A percentile compares a stretch with the other conserved stretches of the same genome.
These are phyloP conservation scores for Tetrapisispora arboricola DNA, from an alignment of 805 yeast species.

Conservation along the genomic window DNA sequence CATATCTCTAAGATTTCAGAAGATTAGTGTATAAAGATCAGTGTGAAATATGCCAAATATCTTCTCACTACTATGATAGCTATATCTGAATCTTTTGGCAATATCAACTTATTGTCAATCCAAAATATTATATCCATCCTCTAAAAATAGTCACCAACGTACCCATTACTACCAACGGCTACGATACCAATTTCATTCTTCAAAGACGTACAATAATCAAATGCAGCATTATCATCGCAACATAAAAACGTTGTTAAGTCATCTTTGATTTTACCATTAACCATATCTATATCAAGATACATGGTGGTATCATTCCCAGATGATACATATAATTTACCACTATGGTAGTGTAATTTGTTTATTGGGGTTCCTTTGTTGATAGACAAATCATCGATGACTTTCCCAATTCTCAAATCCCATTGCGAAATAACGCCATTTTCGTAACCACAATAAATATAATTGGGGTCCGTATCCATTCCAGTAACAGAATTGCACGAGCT, in stretches of 20 bases:
- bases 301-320: slow-evolving; percentile 31
- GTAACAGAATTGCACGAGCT: slow-evolving; percentile 17
- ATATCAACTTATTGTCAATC: not conserved
- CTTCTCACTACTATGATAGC: too few relatives aligned
- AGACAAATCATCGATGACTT: slow-evolving; percentile 6
- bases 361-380: slow-evolving; percentile 16
- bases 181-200: slow-evolving; percentile 6
- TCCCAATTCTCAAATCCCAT: slow-evolving; percentile 33
- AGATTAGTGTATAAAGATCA: too few relatives aligned
- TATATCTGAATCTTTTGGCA: too few relatives aligned
- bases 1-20: too few relatives aligned
- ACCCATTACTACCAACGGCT: slow-evolving; percentile 16
- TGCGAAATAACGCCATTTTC: slow-evolving; percentile 27
- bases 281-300: slow-evolving; percentile 3
- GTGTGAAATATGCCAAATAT: too few relatives aligned
- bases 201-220: slow-evolving; percentile 6
- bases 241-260: slow-evolving; percentile 11
- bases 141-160: slow-evolving; percentile 6
- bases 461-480: not conserved
- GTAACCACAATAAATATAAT: slow-evolving; percentile 29
- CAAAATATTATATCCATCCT: too few relatives aligned
- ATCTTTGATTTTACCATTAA: not conserved
- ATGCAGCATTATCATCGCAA: slow-evolving; percentile 13
- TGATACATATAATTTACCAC: slow-evolving; percentile 12
- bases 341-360: slow-evolving; percentile 12